Evolutionary conservation across 192 early-diverging fungal genomes (phyloP).

Genomic region (Coemansia sp.): DNA sequence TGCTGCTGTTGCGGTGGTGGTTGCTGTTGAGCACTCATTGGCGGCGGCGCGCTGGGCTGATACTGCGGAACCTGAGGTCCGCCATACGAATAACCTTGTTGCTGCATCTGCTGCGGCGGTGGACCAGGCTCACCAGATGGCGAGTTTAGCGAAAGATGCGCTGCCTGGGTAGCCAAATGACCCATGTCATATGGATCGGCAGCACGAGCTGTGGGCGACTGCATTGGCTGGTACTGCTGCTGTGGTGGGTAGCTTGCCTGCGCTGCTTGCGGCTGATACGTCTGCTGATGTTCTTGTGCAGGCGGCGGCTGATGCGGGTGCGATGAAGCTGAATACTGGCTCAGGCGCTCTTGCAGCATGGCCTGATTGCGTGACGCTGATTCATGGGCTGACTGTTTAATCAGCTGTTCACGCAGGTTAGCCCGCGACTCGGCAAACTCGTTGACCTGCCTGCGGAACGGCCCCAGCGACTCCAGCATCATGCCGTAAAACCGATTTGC

Average conservation of each 20-base stretch:
- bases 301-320: slow-evolving; percentile 12
- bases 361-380: slow-evolving; percentile 61
- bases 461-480: slow-evolving; percentile 54
- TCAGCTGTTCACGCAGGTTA: slow-evolving; percentile 58
- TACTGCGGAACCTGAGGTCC: slow-evolving; percentile 29
- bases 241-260: slow-evolving; percentile 13
- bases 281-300: neutral
- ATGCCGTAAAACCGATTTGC: slow-evolving; percentile 63
- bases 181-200: slow-evolving; percentile 38
- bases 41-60: slow-evolving; percentile 39
- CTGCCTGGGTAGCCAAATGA: slow-evolving; percentile 42
- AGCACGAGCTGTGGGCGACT: slow-evolving; percentile 22
- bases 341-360: slow-evolving; percentile 61
- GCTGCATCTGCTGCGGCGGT: slow-evolving; percentile 25
- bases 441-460: slow-evolving; percentile 47
- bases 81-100: slow-evolving; percentile 20
- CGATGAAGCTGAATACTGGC: slow-evolving; percentile 41
- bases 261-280: slow-evolving; percentile 14
- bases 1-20: slow-evolving; percentile 17
- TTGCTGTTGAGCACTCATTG: slow-evolving; percentile 11
- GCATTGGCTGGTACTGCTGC: slow-evolving; percentile 11
- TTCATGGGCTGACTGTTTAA: slow-evolving; percentile 52
- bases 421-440: slow-evolving; percentile 60
- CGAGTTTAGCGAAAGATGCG: slow-evolving; percentile 39
- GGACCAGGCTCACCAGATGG: slow-evolving; percentile 11